phyloP scores from a whole-genome alignment of 1,139 yeast genomes.

The Casaregolazyma suthepensis region DNA sequence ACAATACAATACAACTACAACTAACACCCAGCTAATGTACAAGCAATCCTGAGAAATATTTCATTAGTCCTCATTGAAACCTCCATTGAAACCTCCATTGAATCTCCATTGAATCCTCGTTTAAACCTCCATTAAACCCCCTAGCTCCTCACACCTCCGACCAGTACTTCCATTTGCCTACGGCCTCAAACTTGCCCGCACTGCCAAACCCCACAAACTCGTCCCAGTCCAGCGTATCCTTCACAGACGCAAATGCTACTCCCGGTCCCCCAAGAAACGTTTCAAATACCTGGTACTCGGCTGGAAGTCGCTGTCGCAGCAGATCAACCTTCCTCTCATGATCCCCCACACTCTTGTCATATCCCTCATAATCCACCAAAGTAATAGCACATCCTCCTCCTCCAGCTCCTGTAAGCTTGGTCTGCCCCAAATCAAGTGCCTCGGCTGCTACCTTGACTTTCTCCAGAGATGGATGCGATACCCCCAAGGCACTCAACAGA shows the following conservation, averaged over 20 bases:
- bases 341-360: slow-evolving; percentile 25
- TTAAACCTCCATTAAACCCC: neutral
- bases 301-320: slow-evolving; percentile 33
- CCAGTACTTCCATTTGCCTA: slow-evolving; percentile 12
- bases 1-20: too few species aligned
- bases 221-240: neutral
- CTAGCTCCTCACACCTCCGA: neutral
- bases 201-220: slow-evolving; percentile 2
- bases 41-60: too few species aligned
- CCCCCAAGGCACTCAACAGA: slow-evolving; percentile 76
- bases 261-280: slow-evolving; percentile 89
- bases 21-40: too few species aligned
- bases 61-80: too few species aligned
- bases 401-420: slow-evolving; percentile 97
- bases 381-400: slow-evolving; percentile 99
- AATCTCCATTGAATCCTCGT: neutral
- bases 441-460: slow-evolving; percentile 60
- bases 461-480: slow-evolving; percentile 86
- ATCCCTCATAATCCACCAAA: slow-evolving; percentile 49
- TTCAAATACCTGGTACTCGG: slow-evolving; percentile 72
- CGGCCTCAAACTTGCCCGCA: slow-evolving; percentile 1
- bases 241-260: slow-evolving; percentile 41
- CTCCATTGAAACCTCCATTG: too few species aligned
- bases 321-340: slow-evolving; percentile 34
- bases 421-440: slow-evolving; percentile 62